Base-by-base conservation (phyloP, 768 basidiomycete genomes). In the Tulasnella sp. region DNA sequence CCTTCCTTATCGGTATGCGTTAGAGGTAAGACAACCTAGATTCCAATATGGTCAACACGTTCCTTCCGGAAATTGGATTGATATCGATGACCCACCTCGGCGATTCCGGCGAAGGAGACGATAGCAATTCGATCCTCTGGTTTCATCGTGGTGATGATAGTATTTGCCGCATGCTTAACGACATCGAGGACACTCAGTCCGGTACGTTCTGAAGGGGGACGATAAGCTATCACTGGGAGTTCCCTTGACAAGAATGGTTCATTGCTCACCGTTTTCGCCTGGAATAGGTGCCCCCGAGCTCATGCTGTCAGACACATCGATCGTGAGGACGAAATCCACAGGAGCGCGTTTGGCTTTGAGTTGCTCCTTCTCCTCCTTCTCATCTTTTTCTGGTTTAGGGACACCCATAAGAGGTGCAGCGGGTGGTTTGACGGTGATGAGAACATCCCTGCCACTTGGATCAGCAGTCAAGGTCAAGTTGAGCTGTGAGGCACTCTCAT, bases 221-320 rank as follows among this genome's bases (percentile, higher is more conserved):
- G 45, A 5, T 19, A 14, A 19, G 17, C 17, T 22, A n/a, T n/a
- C n/a, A n/a, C n/a, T n/a, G n/a, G n/a, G n/a, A 34, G 31, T n/a
- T 11, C n/a, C 67, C n/a, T 15, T 14, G 67, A 5, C 37, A 38
- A 38, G 9, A 70, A 52, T 9, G 22, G 22, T 14, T 70, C 9
- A 71, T 70, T 29, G 69, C 67, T 19, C 45, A 70, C 74, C 77
- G 38, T 39, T 58, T 58, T 77, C 72, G 49, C 71, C 71, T 64
- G 78, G 78, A 70, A 79, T 38, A 15, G 72, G 45, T 7, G 77
- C 78, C 14, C 34, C 19, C 9, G 64, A 25, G 8, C 22, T 37
- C 78, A 79, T 79, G 42, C 77, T 77, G 2, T 58, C 74, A 29
- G 71, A 75, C 40, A 78, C 72, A 45, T 79, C 78, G 22, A 79